Conservation (phyloP, 352 stramenopile species). For the Peronospora belbahrii region DNA sequence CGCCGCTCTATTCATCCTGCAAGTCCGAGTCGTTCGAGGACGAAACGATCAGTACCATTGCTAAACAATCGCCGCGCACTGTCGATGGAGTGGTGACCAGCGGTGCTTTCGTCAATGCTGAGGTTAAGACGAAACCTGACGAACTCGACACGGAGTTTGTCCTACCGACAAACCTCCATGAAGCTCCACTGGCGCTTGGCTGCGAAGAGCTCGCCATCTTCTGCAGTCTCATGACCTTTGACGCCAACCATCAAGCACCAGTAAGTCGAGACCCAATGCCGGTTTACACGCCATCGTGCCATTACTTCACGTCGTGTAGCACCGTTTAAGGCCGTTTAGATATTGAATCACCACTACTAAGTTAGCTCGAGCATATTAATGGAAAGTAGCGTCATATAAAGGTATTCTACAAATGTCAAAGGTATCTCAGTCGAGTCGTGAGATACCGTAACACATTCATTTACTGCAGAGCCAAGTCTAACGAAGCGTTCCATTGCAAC, state of each 20-base stretch:
- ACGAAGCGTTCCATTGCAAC: too few relatives aligned
- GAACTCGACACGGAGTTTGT: conserved; percentile 18
- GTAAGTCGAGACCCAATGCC: conserved; percentile 5
- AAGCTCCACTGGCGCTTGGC: conserved; percentile 47
- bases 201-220: conserved; percentile 73
- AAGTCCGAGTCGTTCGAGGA: conserved; percentile 34
- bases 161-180: conserved; percentile 51
- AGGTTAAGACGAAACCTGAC: conserved; percentile 8
- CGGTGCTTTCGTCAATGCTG: conserved; percentile 15
- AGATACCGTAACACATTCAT: not conserved
- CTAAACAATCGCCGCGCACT: conserved; percentile 39
- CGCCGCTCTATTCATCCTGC: conserved; percentile 26
- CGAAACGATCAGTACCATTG: conserved; percentile 14
- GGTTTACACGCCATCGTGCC: conserved; percentile 9
- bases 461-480: too few relatives aligned
- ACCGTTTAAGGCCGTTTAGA: conserved; percentile 21
- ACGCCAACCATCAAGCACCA: conserved; percentile 25
- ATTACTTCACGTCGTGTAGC: conserved; percentile 25
- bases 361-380: conserved; percentile 9
- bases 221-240: conserved; percentile 71
- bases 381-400: conserved; percentile 2
- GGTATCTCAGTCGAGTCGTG: not conserved
- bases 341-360: conserved; percentile 9
- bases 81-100: conserved; percentile 39
- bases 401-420: too few relatives aligned